Conservation (phyloP, 139 green algal species). For the Chlorella sorokiniana region DNA sequence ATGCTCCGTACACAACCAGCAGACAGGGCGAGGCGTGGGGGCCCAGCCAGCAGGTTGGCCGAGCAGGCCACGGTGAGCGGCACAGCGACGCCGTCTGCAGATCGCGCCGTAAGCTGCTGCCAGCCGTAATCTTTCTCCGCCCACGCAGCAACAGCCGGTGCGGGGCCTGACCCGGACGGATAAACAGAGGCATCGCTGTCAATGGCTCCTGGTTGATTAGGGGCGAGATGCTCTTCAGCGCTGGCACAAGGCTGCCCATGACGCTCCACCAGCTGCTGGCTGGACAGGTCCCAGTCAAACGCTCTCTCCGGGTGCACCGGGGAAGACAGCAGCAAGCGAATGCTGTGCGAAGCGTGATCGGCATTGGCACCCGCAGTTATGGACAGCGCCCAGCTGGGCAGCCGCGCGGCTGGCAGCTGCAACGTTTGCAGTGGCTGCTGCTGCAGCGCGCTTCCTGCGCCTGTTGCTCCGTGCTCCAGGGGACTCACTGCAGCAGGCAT, state of each 20-base stretch:
- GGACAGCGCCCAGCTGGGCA: constrained; percentile 53
- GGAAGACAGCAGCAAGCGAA: constrained; percentile 54
- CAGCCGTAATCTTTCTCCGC: background rate
- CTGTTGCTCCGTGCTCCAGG: background rate
- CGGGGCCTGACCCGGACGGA: background rate
- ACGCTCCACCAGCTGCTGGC: background rate
- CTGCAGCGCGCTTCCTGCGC: background rate
- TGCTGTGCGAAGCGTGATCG: constrained; percentile 35
- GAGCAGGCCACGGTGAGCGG: constrained; percentile 59
- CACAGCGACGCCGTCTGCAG: constrained; percentile 35
- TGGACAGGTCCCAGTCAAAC: constrained; percentile 46
- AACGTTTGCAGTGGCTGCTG: background rate
- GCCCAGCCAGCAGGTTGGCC: background rate
- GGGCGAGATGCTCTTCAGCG: constrained; percentile 1
- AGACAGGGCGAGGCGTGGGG: constrained; percentile 45
- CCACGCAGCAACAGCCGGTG: background rate
- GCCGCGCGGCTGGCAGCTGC: constrained; percentile 34
- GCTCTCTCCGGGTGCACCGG: constrained; percentile 54
- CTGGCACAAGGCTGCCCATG: background rate
- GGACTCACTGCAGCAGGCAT: background rate
- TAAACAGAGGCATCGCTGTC: background rate
- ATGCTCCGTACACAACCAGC: constrained; percentile 78
- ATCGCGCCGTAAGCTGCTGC: background rate
- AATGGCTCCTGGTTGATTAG: background rate
- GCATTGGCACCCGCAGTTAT: constrained; percentile 60